phyloP scores from a whole-genome alignment of 1,139 yeast genomes.

The Protomyces macrosporus region DNA sequence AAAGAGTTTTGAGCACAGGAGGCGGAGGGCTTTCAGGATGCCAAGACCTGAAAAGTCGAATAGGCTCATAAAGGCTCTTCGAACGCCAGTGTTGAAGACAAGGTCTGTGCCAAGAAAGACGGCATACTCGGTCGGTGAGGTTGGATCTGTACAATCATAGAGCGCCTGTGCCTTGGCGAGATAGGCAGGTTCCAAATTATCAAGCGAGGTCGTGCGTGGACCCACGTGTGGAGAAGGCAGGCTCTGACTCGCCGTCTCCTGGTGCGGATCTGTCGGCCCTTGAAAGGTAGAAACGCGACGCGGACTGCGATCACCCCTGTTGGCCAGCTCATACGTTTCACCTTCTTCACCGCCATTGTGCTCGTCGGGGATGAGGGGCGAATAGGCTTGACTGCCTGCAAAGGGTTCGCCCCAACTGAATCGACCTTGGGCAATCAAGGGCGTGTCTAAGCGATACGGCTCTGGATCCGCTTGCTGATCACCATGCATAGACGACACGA shows the following conservation, averaged over 20 bases:
- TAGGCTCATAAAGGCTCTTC: slow-evolving; percentile 36
- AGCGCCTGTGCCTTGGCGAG: neutral
- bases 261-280: neutral
- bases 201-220: neutral
- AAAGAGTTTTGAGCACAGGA: slow-evolving; percentile 59
- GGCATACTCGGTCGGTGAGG: slow-evolving; percentile 5
- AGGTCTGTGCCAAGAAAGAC: slow-evolving; percentile 9
- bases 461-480: neutral
- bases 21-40: slow-evolving; percentile 50
- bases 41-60: slow-evolving; percentile 38
- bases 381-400: neutral
- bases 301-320: neutral
- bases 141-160: neutral
- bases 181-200: neutral
- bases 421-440: neutral
- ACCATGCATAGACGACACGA: neutral
- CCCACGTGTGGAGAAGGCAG: neutral
- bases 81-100: slow-evolving; percentile 27
- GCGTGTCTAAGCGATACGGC: neutral
- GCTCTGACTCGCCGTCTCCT: too few relatives aligned
- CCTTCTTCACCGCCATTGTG: neutral
- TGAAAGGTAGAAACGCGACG: neutral
- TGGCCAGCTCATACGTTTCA: neutral
- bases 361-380: neutral
- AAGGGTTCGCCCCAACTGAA: neutral